Evolutionary conservation across 2,329 filamentous ascomycete species (phyloP).

Genomic region (Xylaria sp.): DNA sequence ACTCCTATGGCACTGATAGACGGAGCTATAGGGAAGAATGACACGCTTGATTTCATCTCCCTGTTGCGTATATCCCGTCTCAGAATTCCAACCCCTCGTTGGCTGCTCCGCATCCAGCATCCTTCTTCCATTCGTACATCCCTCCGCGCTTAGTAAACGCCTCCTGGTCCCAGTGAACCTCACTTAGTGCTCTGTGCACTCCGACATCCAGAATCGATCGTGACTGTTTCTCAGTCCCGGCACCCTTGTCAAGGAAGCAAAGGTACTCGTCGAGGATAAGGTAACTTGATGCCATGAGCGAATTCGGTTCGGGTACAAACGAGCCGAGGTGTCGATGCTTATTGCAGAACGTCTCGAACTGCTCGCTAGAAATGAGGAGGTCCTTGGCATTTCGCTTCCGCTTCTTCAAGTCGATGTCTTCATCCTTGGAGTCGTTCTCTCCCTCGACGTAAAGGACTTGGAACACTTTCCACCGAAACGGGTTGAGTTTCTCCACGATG

Average conservation of each 20-base stretch:
- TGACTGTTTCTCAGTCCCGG: slow-evolving; percentile 47
- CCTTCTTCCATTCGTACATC: slow-evolving; percentile 60
- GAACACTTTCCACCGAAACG: slow-evolving; percentile 67
- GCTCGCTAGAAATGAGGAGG: slow-evolving; percentile 59
- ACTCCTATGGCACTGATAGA: background rate
- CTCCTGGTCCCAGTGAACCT: slow-evolving; percentile 59
- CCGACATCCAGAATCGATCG: slow-evolving; percentile 59
- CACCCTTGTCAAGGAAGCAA: slow-evolving; percentile 60
- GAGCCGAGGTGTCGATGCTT: slow-evolving; percentile 55
- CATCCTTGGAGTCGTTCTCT: slow-evolving; percentile 61
- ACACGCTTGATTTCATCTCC: background rate
- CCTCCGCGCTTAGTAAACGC: slow-evolving; percentile 58
- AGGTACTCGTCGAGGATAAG: slow-evolving; percentile 64
- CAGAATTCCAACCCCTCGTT: slow-evolving; percentile 21
- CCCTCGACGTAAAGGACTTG: slow-evolving; percentile 64
- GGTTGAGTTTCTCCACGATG: slow-evolving; percentile 53
- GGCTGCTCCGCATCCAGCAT: slow-evolving; percentile 31
- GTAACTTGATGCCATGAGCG: slow-evolving; percentile 62
- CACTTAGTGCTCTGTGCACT: slow-evolving; percentile 56
- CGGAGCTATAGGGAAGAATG: background rate
- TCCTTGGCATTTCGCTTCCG: slow-evolving; percentile 54
- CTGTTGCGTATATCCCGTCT: background rate
- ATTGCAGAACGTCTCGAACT: slow-evolving; percentile 59
- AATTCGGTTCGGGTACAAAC: slow-evolving; percentile 62
- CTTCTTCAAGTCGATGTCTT: slow-evolving; percentile 40